phyloP scores from a whole-genome alignment of 768 basidiomycete genomes.

The Auriscalpium orientale region DNA sequence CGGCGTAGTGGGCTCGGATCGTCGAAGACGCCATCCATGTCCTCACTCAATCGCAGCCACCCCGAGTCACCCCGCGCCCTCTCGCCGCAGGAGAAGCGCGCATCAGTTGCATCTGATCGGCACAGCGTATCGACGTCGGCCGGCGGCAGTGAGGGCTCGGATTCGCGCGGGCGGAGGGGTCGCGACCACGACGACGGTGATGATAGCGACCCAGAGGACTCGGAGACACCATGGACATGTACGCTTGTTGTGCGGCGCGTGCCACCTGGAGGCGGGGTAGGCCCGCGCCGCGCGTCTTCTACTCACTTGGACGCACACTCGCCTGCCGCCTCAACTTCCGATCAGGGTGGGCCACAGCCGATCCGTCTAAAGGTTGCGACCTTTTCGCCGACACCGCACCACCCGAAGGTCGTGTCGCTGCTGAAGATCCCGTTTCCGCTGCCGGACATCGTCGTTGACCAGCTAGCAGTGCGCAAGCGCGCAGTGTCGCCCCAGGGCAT shows the following conservation, averaged over 20 bases:
- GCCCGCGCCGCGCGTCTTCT: constrained; percentile 8
- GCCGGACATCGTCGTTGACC: constrained; percentile 71
- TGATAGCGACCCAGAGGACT: constrained; percentile 92
- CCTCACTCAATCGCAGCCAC: constrained; percentile 1
- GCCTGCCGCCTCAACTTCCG: background rate
- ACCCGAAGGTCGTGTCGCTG: constrained; percentile 89
- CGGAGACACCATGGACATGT: constrained; percentile 94
- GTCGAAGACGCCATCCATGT: background rate
- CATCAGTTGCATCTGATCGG: constrained; percentile 6
- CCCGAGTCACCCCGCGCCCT: background rate
- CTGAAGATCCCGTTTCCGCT: constrained; percentile 88
- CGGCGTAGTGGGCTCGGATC: background rate
- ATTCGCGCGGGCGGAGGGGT: background rate
- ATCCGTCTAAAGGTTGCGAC: constrained; percentile 67
- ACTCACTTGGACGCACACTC: background rate
- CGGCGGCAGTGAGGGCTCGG: constrained; percentile 2
- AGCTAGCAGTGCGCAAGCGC: constrained; percentile 45
- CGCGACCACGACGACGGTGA: constrained; percentile 46
- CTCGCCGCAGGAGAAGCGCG: constrained; percentile 4
- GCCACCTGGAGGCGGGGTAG: background rate
- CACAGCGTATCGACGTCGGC: constrained; percentile 8
- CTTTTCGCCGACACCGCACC: constrained; percentile 87
- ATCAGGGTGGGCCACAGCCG: constrained; percentile 9
- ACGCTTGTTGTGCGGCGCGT: constrained; percentile 58
- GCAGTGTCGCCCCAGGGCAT: constrained; percentile 29